phyloP scores from a whole-genome alignment of 352 stramenopile species.

The Phytophthora parvispora region DNA sequence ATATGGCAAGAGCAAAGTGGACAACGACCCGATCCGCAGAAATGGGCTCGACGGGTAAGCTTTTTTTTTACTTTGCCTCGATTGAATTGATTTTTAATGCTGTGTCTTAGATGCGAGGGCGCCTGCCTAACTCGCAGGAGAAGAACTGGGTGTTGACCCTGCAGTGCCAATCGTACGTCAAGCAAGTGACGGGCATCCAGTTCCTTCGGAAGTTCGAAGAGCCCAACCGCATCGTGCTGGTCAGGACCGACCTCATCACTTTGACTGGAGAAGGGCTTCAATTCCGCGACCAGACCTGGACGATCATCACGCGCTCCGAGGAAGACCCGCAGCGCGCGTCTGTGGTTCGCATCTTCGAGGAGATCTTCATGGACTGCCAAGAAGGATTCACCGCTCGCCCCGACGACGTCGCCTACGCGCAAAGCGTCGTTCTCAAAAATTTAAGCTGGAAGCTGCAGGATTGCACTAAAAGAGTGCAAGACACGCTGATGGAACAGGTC shows the following conservation, averaged over 20 bases:
- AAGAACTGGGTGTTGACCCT: conserved; percentile 39
- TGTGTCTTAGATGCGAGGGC: conserved; percentile 12
- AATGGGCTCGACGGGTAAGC: conserved; percentile 27
- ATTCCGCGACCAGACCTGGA: conserved; percentile 38
- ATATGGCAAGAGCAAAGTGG: conserved; percentile 31
- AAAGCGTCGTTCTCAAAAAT: conserved; percentile 30
- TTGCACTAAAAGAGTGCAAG: conserved; percentile 19
- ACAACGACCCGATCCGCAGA: conserved; percentile 29
- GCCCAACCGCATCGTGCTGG: conserved; percentile 33
- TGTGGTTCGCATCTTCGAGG: conserved; percentile 27
- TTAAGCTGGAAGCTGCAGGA: conserved; percentile 28
- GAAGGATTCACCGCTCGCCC: conserved; percentile 8
- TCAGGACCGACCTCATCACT: conserved; percentile 26
- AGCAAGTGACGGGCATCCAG: conserved; percentile 33
- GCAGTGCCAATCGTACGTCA: conserved; percentile 16
- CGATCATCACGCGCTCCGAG: conserved; percentile 24
- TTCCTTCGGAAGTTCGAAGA: conserved; percentile 35
- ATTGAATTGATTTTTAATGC: no score
- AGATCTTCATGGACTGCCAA: conserved; percentile 31
- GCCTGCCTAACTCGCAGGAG: conserved; percentile 21
- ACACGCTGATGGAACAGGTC: conserved; percentile 18
- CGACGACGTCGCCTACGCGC: conserved; percentile 19
- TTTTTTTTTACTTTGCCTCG: background rate
- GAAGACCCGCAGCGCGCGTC: conserved; percentile 18
- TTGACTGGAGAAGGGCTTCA: conserved; percentile 26